Conservation (phyloP, 2,329 filamentous ascomycete genomes). For the Colletotrichum shisoi region DNA sequence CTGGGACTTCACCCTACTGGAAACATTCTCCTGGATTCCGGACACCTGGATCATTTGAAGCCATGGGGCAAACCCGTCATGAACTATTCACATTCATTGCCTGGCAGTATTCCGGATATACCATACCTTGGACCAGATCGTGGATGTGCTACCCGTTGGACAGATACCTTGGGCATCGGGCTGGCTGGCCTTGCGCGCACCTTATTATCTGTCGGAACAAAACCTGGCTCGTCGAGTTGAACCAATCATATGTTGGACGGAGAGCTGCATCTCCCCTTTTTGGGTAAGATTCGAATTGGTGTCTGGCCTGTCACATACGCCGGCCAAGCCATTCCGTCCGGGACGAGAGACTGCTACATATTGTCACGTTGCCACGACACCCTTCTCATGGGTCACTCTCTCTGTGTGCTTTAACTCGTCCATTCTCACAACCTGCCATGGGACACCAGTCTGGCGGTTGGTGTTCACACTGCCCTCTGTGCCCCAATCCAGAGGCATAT, state of each 20-base stretch:
- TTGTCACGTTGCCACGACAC: background rate
- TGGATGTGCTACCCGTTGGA: constrained; percentile 28
- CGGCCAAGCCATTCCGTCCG: constrained; percentile 14
- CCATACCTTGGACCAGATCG: background rate
- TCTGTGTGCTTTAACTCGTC: constrained; percentile 10
- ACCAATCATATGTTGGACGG: constrained; percentile 10
- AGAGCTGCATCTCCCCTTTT: constrained; percentile 1
- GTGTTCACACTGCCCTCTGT: background rate
- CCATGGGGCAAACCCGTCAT: constrained; percentile 3
- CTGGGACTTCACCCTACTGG: constrained; percentile 18
- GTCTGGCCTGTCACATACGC: background rate
- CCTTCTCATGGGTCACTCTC: background rate
- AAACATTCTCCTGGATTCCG: constrained; percentile 7
- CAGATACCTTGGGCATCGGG: constrained; percentile 8
- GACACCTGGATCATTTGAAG: constrained; percentile 13
- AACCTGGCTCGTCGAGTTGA: constrained; percentile 16
- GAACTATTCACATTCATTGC: constrained; percentile 4
- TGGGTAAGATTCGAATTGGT: constrained; percentile 27
- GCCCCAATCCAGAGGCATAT: background rate
- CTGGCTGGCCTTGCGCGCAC: background rate
- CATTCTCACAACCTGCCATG: constrained; percentile 34
- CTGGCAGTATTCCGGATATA: constrained; percentile 2
- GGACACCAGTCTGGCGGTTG: constrained; percentile 38
- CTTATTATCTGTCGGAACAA: constrained; percentile 2
- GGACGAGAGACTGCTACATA: constrained; percentile 2